Evolutionary conservation across 2,329 filamentous ascomycete species (phyloP).

Genomic region (Colletotrichum echinochloae): DNA sequence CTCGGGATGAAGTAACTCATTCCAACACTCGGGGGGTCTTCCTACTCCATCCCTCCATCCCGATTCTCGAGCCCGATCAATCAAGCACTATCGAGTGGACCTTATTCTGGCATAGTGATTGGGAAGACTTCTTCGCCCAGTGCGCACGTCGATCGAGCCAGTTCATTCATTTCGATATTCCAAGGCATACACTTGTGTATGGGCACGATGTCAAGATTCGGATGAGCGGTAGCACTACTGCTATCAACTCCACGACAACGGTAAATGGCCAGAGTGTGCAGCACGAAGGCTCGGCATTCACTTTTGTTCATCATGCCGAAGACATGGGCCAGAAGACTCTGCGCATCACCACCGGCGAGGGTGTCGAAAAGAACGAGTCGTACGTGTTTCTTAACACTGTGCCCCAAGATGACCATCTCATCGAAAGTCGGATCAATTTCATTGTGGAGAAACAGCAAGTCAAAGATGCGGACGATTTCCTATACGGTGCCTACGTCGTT

Average conservation of each 20-base stretch:
- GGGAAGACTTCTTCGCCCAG: conserved; percentile 32
- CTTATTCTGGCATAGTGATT: conserved; percentile 36
- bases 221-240: conserved; percentile 7
- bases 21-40: conserved; percentile 39
- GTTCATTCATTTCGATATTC: conserved; percentile 23
- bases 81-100: conserved; percentile 26
- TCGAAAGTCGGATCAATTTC: conserved; percentile 28
- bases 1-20: conserved; percentile 29
- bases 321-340: conserved; percentile 18
- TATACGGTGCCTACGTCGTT: conserved; percentile 28
- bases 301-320: conserved; percentile 13
- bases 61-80: conserved; percentile 23
- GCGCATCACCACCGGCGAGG: not conserved
- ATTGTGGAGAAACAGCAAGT: conserved; percentile 36
- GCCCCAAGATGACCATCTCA: conserved; percentile 23
- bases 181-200: conserved; percentile 14
- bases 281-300: not conserved
- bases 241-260: conserved; percentile 16
- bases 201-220: conserved; percentile 6
- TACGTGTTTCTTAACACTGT: conserved; percentile 35
- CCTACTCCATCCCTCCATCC: conserved; percentile 31
- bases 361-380: not conserved
- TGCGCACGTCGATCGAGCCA: conserved; percentile 25
- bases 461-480: not conserved
- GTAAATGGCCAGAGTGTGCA: conserved; percentile 13